Evolutionary conservation across 345 rosid genomes (phyloP), one percentile per base, ranked within the genome.

Genomic region (Rhodamnia argentea): DNA sequence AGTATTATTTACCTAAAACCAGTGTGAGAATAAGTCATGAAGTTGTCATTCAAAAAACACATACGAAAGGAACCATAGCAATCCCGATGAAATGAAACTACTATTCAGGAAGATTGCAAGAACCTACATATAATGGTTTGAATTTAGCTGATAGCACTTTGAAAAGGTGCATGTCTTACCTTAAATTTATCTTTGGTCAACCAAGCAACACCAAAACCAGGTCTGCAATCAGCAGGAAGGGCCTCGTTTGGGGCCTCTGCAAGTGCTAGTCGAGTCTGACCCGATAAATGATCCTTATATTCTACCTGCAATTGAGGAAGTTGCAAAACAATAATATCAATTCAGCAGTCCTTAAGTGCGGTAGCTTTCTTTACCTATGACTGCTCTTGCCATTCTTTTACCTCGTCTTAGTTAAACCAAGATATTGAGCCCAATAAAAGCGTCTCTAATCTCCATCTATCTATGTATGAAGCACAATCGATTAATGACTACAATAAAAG

Each of bases 241-340:
- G 96, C 98, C 89, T 95, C 97, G 54, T 90, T 88, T 22, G 99
- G 99, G 89, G 98, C 95, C 92, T 97, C 99, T 84, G 98, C 90
- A 56, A 92, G 90, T 62, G 98, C 96, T 86, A 93, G 44, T 86
- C 32, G 86, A 47, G 87, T 92, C 89, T 91, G 94, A 58, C 96
- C 97, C 91, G 89, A 86, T 76, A 92, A 91, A 87, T 90, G 90
- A 88, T 97, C 98, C 88, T 83, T 89, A 88, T 95, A 97, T 86
- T 97, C 98, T 27, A 96, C 97, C 99, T 97, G 90, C 51, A 84
- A 85, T 15, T 15, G 42, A 62, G 8, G 76, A 62, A 62, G 76
- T 20, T 16, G 42, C 42, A 62, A 62, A 62, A 29, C 32, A 32
- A 22, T 62, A 62, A 62, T 29, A 40, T 62, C 7, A 62, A 62